A percentile compares a stretch with the other conserved stretches of the same genome.
Evolutionary conservation across 768 basidiomycete species (phyloP).

Genomic region (Kwoniella dendrophila): DNA sequence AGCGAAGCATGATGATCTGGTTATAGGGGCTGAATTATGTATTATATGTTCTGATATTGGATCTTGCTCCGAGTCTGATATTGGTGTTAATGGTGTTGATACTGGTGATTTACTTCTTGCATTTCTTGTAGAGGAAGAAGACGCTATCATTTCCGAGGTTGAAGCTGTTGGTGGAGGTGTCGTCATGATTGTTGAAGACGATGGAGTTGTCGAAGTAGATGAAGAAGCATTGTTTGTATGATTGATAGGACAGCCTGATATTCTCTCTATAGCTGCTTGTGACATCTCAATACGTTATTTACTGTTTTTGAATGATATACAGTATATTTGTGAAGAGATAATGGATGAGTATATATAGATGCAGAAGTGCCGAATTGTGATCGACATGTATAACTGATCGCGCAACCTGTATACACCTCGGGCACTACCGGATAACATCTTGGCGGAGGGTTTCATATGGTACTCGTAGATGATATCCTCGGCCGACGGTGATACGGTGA

Average conservation of each 20-base stretch:
- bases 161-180: constrained; percentile 2
- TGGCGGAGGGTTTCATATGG: background rate
- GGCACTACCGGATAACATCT: constrained; percentile 4
- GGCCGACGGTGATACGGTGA: background rate
- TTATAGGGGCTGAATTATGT: background rate
- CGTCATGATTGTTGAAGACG: background rate
- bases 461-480: background rate
- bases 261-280: background rate
- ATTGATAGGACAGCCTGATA: background rate
- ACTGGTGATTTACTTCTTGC: background rate
- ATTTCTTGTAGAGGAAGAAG: too few relatives aligned
- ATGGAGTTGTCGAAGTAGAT: background rate
- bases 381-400: background rate
- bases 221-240: background rate
- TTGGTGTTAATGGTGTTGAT: background rate
- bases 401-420: background rate
- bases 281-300: background rate
- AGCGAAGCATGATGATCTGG: background rate
- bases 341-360: background rate
- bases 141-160: too few relatives aligned
- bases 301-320: background rate
- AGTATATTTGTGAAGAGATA: background rate
- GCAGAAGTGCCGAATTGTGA: background rate
- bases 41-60: background rate
- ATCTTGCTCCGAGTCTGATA: background rate